Base-by-base conservation (phyloP, 495 filamentous ascomycete species). In the Penicillium argentinense region DNA sequence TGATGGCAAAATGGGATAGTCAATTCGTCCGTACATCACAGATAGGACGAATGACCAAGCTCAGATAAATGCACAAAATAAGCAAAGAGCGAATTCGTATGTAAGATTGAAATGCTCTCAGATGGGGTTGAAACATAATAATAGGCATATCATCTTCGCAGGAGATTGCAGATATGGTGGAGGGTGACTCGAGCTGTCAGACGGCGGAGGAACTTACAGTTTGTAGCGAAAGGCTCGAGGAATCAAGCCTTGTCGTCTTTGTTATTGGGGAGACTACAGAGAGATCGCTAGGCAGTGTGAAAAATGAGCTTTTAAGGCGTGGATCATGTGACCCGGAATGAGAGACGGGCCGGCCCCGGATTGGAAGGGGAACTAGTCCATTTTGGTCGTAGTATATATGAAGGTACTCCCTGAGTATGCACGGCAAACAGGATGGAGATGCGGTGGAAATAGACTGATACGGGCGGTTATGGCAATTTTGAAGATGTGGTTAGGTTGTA, bases 51-150 rank as follows among this genome's bases (percentile, higher is more conserved):
- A n/a, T n/a, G n/a, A 26, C 25, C 5, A 27, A 27, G 30, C 50
- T 39, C 39, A 34, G 38, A 46, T 54, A 62, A 51, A 57, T 47
- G 46, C 40, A 41, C 39, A 47, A 23, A 54, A 57, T 56, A 56
- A 65, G 56, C 59, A 65, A 58, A 46, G 50, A 56, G 48, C 53
- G 62, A 55, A 39, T 26, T 26, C 25, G 25, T 26, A 26, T 26
- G 25, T 26, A 26, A 26, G 25, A 26, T 26, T 26, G 25, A 26
- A 39, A 30, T 62, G 53, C 49, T 47, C 54, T 68, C 56, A 68
- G 59, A 71, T 71, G 67, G 61, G 67, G 65, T 71, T 71, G 65
- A 71, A 68, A 71, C 64, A 71, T 62, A 67, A 48, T 62, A 57
- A 50, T 52, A 63, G 47, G 61, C 65, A 68, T 57, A 63, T 67